Base-by-base conservation (phyloP, 2,329 filamentous ascomycete genomes). In the Colletotrichum coccodes region DNA sequence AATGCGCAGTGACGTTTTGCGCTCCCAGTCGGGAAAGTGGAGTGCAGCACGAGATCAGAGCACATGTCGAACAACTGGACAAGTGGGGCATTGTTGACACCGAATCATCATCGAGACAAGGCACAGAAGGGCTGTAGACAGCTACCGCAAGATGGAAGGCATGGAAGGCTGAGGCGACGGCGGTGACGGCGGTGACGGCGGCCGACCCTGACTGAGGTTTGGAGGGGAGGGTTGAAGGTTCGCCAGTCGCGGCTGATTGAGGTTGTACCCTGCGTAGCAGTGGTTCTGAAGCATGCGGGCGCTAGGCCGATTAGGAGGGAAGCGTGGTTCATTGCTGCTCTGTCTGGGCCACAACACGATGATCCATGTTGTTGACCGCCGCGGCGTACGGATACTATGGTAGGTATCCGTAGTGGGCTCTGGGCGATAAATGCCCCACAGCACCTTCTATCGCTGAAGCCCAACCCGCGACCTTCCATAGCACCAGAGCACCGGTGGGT, bases 1-100 rank as follows among this genome's bases (percentile, higher is more conserved):
- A 56, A 57, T 49, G 54, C 62, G 47, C 50, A 56, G 66, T 69
- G 66, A 69, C 66, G 61, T 68, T 67, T 56, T 44, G 8, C n/a
- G 50, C 34, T 12, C 56, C 49, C 26, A 60, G 40, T 46, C 18
- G 26, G 66, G 49, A 56, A 69, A 60, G 66, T 69, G 66, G 66
- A 66, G 61, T 32, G 42, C 62, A 60, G 61, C 61, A 60, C 49
- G 40, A 60, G 62, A 60, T 34, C 52, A 56, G 28, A 56, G 49
- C 60, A 56, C 49, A 53, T 68, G 50, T 68, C 28, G 61, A 49
- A 54, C 54, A 49, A 34, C 47, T 60, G 47, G 49, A 38, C 56
- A 44, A 38, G 49, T 46, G 57, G 44, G 52, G 34, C 64, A 16
- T 30, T 32, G n/a, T 7, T 18, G 28, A 46, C 26, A 50, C 49